Evolutionary conservation across 164 flowering plant species (phyloP).

Genomic region (Chimonanthus salicifolius): DNA sequence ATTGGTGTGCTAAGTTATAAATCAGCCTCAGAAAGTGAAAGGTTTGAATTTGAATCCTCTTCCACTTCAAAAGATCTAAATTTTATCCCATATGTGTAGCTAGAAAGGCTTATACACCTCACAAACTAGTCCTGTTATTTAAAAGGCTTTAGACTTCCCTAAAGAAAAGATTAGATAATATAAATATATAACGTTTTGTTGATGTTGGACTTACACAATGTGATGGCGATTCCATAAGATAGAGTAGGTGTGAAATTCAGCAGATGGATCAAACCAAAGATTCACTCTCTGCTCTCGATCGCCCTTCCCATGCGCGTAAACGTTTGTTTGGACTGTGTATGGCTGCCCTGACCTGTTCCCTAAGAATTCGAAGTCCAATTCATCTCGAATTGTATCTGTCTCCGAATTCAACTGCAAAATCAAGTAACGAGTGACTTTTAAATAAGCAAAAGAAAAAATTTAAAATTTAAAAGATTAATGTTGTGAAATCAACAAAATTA

Average conservation of each 20-base stretch:
- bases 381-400: conserved; percentile 37
- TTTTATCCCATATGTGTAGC: too few species aligned
- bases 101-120: too few species aligned
- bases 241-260: conserved; percentile 44
- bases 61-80: too few species aligned
- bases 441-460: too few species aligned
- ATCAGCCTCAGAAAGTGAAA: too few species aligned
- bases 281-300: conserved; percentile 56
- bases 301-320: conserved; percentile 51
- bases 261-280: conserved; percentile 68
- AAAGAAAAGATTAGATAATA: too few species aligned
- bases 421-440: neutral
- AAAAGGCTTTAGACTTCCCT: neutral
- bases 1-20: too few species aligned
- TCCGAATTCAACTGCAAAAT: conserved; percentile 45
- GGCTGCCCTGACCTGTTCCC: conserved; percentile 59
- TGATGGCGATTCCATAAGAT: conserved; percentile 47
- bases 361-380: conserved; percentile 62
- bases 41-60: too few species aligned
- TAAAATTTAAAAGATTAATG: neutral
- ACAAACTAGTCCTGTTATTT: too few species aligned
- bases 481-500: neutral
- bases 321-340: conserved; percentile 59
- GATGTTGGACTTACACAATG: conserved; percentile 35
- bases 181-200: neutral